Percentiles rank a stretch among this genome's conserved stretches.
Evolutionary conservation across 805 yeast species (phyloP).

Genomic region (Maudiozyma saulgeensis): DNA sequence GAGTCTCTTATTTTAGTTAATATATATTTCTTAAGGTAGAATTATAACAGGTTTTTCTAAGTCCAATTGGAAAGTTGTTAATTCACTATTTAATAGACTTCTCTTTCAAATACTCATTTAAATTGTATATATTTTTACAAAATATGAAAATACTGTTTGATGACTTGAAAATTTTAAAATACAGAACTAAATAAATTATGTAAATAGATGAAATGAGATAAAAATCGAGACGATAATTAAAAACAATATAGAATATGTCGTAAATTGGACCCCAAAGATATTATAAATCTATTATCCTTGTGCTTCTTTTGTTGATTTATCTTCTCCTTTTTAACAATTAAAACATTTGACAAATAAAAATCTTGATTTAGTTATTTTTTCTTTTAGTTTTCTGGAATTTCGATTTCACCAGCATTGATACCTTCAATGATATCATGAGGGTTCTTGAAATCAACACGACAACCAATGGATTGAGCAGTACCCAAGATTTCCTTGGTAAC

Average conservation of each 20-base stretch:
- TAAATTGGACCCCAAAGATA: not conserved
- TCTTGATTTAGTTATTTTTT: not conserved
- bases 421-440: conserved; percentile 98
- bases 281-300: not conserved
- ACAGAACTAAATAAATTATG: not conserved
- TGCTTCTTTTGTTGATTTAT: no score
- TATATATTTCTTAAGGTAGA: no score
- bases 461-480: conserved; percentile 99
- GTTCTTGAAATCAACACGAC: conserved; percentile 98
- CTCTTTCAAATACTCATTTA: not conserved
- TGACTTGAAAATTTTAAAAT: conserved; percentile 1
- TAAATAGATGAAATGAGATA: not conserved
- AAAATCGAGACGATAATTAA: not conserved
- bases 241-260: not conserved
- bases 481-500: conserved; percentile 98
- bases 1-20: no score
- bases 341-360: conserved; percentile 5
- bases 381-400: conserved; percentile 36
- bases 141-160: not conserved
- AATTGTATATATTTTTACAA: no score
- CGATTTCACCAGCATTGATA: conserved; percentile 97
- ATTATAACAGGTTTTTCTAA: no score
- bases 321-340: not conserved
- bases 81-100: not conserved
- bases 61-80: no score